These are phyloP conservation scores for Candida adriatica DNA, from an alignment of 805 yeast genomes.

Conservation along the genomic window DNA sequence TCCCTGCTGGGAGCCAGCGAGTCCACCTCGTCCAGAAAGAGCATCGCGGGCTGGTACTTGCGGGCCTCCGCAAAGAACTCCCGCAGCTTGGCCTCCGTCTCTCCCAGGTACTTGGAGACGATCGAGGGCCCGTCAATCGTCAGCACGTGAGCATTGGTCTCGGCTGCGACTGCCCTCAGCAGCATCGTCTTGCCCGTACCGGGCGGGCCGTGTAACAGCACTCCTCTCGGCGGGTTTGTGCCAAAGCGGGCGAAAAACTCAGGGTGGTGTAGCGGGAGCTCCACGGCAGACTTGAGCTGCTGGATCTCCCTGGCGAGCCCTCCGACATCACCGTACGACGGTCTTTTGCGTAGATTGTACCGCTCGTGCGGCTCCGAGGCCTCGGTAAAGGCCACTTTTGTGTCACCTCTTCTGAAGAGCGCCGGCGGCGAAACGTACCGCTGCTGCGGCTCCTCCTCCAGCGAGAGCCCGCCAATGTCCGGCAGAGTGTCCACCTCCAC, in stretches of 20 bases:
- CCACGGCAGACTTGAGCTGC: conserved; percentile 57
- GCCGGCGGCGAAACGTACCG: conserved; percentile 40
- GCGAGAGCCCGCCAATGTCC: conserved; percentile 31
- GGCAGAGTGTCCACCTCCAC: conserved; percentile 29
- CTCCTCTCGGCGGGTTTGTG: conserved; percentile 89
- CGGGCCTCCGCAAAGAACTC: conserved; percentile 80
- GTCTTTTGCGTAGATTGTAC: conserved; percentile 36
- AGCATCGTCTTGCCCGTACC: conserved; percentile 96
- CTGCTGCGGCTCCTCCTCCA: conserved; percentile 20
- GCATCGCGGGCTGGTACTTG: conserved; percentile 78
- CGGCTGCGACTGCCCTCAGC: conserved; percentile 73
- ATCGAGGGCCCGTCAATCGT: conserved; percentile 88
- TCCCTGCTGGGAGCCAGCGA: conserved; percentile 82
- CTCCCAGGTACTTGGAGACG: conserved; percentile 89
- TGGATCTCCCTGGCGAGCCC: conserved; percentile 66
- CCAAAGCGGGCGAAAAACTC: conserved; percentile 74
- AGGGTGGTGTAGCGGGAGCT: conserved; percentile 76
- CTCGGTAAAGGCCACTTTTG: conserved; percentile 22
- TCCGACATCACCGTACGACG: conserved; percentile 57
- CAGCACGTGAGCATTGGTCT: conserved; percentile 73
- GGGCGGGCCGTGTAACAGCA: conserved; percentile 92
- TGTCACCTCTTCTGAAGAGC: conserved; percentile 33
- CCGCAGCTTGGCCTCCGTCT: conserved; percentile 82
- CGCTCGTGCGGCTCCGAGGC: conserved; percentile 28
- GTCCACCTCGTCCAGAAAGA: conserved; percentile 91